A percentile compares a stretch with the other conserved stretches of the same genome.
Conservation (phyloP, 345 rosid genomes). For the Citrus trifoliata region DNA sequence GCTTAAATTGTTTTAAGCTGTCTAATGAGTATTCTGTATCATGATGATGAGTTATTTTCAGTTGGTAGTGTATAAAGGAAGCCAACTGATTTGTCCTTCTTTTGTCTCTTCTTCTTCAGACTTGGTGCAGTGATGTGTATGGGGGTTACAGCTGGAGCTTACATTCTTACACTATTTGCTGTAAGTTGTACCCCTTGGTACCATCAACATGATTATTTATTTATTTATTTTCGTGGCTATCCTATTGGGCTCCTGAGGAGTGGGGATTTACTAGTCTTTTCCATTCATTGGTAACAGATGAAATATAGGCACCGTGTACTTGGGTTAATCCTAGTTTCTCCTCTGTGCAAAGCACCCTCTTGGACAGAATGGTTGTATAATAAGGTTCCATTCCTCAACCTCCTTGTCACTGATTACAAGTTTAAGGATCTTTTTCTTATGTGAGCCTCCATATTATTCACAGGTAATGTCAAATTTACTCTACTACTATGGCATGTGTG, state of each 20-base stretch:
- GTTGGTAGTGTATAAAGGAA: constrained; percentile 4
- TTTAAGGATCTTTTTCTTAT: constrained; percentile 10
- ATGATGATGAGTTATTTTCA: not conserved
- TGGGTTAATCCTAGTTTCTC: constrained; percentile 94
- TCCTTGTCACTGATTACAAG: constrained; percentile 8
- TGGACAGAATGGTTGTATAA: constrained; percentile 94
- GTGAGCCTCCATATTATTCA: constrained; percentile 11
- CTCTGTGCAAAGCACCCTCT: constrained; percentile 88
- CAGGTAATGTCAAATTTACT: constrained; percentile 86
- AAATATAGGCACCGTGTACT: constrained; percentile 82
- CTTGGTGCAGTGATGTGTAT: constrained; percentile 97
- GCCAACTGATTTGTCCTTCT: not conserved
- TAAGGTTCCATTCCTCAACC: constrained; percentile 50
- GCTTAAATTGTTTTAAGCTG: constrained; percentile 3
- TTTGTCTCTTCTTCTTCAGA: constrained; percentile 30
- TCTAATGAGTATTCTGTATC: not conserved
- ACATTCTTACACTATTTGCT: constrained; percentile 86
- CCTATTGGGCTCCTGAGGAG: not conserved
- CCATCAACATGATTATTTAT: not conserved
- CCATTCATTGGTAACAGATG: constrained; percentile 46
- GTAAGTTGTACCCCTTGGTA: constrained; percentile 44
- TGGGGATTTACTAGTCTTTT: not conserved
- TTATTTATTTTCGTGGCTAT: not conserved
- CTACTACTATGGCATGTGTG: constrained; percentile 93
- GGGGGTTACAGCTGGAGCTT: constrained; percentile 99